Base-by-base conservation (phyloP, 805 yeast species). In the Ogataea thermomethanolica region DNA sequence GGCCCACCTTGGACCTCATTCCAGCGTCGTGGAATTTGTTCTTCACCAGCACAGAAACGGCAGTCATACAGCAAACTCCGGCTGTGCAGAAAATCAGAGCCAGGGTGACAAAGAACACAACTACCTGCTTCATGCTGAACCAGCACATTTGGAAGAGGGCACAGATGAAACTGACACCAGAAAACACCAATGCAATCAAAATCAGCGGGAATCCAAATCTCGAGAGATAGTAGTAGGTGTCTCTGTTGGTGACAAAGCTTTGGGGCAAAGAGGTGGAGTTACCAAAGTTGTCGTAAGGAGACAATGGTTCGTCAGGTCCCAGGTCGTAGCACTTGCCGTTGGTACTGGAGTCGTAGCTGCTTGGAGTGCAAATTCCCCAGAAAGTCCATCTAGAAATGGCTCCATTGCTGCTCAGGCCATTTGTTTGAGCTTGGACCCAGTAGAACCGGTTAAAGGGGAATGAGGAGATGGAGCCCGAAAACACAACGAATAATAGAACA, bases 11-110 rank as follows among this genome's bases (percentile, higher is more conserved):
- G 29, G 79, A 70, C 11, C 49, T 43, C 46, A 68, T 55, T 30
- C 66, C 71, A 22, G 61, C 74, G 44, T 66, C 58, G 28, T 61
- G 56, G 74, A 90, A 90, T 21, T 83, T 81, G 53, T 78, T 70
- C 59, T 72, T 81, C 33, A 86, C 93, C 67, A 84, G 58, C n/a
- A 83, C 95, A 46, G 74, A 62, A 31, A 76, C 84, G 3, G 95
- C 93, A 25, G 96, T 87, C 60, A 79, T 76, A 56, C 82, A 67
- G 9, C 85, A 67, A 32, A 84, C 82, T 39, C 83, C 86, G 35
- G 81, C 81, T 27, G 76, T 66, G 44, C 68, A 64, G 58, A 79
- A 75, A 36, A 84, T 41, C 33, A 75, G 59, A 24, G 77, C 86
- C 37, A 79, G 46, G 2, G 69, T 37, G 33, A 73, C 66, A 50